Conservation (phyloP, 805 yeast species). For the Wickerhamiella musiphila region DNA sequence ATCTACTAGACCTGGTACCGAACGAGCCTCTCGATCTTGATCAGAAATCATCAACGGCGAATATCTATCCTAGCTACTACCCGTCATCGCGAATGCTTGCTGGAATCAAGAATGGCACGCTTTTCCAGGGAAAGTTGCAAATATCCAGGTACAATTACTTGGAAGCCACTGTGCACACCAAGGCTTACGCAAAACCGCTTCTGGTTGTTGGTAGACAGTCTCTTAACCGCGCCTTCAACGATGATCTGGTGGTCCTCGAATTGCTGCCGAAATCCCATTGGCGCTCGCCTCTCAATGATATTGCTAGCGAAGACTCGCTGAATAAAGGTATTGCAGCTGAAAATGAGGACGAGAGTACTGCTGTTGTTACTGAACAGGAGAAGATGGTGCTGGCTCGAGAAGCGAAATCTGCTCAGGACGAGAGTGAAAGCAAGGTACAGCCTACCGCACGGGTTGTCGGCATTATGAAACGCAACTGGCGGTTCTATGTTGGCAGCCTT, state of each 20-base stretch:
- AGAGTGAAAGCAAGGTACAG: conserved; percentile 36
- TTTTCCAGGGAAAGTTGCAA: conserved; percentile 69
- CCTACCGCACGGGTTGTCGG: conserved; percentile 95
- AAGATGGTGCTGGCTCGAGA: conserved; percentile 59
- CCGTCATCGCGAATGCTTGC: conserved; percentile 72
- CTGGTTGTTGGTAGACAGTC: conserved; percentile 67
- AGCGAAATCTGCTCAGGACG: conserved; percentile 35
- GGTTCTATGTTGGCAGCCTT: conserved; percentile 88
- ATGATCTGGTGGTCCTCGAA: conserved; percentile 84
- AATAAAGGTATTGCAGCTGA: conserved; percentile 34
- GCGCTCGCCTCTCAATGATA: conserved; percentile 69
- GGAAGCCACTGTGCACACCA: conserved; percentile 65
- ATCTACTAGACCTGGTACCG: conserved; percentile 23
- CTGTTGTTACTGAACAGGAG: conserved; percentile 46
- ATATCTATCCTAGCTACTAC: conserved; percentile 57
- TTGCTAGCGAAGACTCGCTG: conserved; percentile 55
- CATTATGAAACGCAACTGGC: conserved; percentile 78
- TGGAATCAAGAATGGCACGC: conserved; percentile 71
- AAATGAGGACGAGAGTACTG: conserved; percentile 30
- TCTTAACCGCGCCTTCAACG: conserved; percentile 78
- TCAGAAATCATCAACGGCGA: conserved; percentile 10
- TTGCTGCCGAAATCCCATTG: conserved; percentile 70
- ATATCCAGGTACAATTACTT: conserved; percentile 74
- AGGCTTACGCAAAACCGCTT: conserved; percentile 65
- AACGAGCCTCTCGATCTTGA: conserved; percentile 50